A percentile compares a stretch with the other conserved stretches of the same genome.
These are phyloP conservation scores for Arthrobotrys entomopaga DNA, from an alignment of 2,329 filamentous ascomycete species.

Conservation along the genomic window DNA sequence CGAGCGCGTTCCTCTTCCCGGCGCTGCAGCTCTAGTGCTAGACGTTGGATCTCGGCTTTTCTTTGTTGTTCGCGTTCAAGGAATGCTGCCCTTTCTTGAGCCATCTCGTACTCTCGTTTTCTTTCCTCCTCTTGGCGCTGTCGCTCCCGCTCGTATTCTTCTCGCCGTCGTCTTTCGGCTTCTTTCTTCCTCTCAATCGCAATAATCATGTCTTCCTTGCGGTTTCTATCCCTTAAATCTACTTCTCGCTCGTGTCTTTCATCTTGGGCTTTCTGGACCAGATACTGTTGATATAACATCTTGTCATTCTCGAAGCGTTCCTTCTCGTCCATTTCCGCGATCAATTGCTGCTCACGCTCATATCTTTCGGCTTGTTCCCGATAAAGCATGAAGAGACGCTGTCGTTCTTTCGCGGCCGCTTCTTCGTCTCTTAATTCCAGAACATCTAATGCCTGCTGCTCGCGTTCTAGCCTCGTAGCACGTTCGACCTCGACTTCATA, in stretches of 20 bases:
- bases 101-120: slow-evolving; percentile 45
- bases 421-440: slow-evolving; percentile 43
- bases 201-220: slow-evolving; percentile 42
- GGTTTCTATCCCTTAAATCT: slow-evolving; percentile 40
- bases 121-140: slow-evolving; percentile 44
- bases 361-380: slow-evolving; percentile 45
- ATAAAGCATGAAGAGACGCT: slow-evolving; percentile 47
- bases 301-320: slow-evolving; percentile 40
- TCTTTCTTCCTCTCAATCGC: slow-evolving; percentile 53
- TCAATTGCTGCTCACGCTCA: slow-evolving; percentile 32
- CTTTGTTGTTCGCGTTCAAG: slow-evolving; percentile 43
- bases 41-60: slow-evolving; percentile 44
- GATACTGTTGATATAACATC: slow-evolving; percentile 43
- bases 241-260: slow-evolving; percentile 37
- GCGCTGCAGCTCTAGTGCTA: slow-evolving; percentile 32
- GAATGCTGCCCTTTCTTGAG: slow-evolving; percentile 46
- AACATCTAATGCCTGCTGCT: slow-evolving; percentile 36
- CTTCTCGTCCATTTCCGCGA: slow-evolving; percentile 38
- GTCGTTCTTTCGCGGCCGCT: slow-evolving; percentile 35
- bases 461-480: slow-evolving; percentile 28
- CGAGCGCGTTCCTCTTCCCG: slow-evolving; percentile 42
- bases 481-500: slow-evolving; percentile 53
- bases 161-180: slow-evolving; percentile 27
- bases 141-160: slow-evolving; percentile 45
- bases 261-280: slow-evolving; percentile 48